Evolutionary conservation across 73 alveolate species (phyloP).

Genomic region (Paramecium sexaurelia): DNA sequence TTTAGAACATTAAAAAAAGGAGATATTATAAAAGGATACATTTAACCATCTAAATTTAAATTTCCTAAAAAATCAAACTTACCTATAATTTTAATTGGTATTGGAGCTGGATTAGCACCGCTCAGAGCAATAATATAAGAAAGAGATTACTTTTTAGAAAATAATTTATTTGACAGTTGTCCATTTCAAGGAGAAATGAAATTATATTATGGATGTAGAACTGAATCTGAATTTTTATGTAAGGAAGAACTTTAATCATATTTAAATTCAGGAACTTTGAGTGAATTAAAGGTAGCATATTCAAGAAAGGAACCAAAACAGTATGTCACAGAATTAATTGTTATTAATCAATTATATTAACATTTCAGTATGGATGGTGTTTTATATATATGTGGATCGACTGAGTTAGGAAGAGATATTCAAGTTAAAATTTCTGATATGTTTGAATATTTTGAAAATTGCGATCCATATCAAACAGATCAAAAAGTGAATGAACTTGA

Average conservation of each 20-base stretch:
- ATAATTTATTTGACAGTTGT: constrained; percentile 62
- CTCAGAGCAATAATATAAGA: constrained; percentile 78
- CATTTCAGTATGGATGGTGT: constrained; percentile 20
- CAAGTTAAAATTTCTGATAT: background rate
- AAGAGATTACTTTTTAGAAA: constrained; percentile 61
- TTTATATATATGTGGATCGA: constrained; percentile 61
- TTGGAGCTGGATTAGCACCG: constrained; percentile 87
- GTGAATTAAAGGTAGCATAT: constrained; percentile 73
- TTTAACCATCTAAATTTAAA: constrained; percentile 72
- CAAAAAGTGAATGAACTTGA: constrained; percentile 38
- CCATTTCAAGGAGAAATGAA: constrained; percentile 52
- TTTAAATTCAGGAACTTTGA: constrained; percentile 68
- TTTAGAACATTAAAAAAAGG: constrained; percentile 64
- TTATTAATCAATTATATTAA: constrained; percentile 40
- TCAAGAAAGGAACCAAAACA: constrained; percentile 76
- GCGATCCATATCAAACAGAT: constrained; percentile 48
- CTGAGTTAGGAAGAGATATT: constrained; percentile 51
- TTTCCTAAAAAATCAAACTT: constrained; percentile 71
- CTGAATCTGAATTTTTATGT: constrained; percentile 73
- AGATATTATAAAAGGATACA: constrained; percentile 64
- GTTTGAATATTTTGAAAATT: constrained; percentile 38
- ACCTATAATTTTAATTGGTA: constrained; percentile 80
- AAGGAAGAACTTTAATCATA: constrained; percentile 71
- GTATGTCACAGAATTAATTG: constrained; percentile 77
- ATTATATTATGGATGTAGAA: constrained; percentile 76